These are phyloP conservation scores for Zygosaccharomyces kombuchaensis DNA, from an alignment of 805 yeast genomes.

Conservation along the genomic window DNA sequence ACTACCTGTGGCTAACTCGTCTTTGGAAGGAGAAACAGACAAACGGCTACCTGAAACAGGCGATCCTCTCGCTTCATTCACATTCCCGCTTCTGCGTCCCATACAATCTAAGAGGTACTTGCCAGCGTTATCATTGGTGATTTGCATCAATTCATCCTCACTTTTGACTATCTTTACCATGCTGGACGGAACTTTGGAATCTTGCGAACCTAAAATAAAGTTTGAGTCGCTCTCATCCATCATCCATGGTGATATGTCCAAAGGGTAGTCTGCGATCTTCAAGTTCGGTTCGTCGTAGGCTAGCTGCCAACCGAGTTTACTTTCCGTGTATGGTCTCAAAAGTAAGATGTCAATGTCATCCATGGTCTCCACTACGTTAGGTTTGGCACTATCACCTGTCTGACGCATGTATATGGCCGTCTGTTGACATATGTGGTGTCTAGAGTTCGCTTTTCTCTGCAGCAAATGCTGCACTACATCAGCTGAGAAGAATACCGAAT, in stretches of 20 bases:
- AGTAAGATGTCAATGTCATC: slow-evolving; percentile 29
- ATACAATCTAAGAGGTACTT: slow-evolving; percentile 23
- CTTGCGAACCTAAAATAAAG: neutral
- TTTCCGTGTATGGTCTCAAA: slow-evolving; percentile 21
- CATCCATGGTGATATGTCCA: slow-evolving; percentile 26
- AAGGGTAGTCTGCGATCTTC: slow-evolving; percentile 27
- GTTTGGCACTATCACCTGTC: slow-evolving; percentile 9
- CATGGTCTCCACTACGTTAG: slow-evolving; percentile 6
- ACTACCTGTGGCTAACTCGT: neutral
- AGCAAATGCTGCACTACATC: slow-evolving; percentile 24
- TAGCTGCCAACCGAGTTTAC: slow-evolving; percentile 27
- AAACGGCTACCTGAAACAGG: neutral
- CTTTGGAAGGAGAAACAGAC: neutral
- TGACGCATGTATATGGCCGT: slow-evolving; percentile 11
- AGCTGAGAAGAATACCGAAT: slow-evolving; percentile 27
- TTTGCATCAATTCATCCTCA: slow-evolving; percentile 10
- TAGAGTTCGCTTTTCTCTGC: slow-evolving; percentile 17
- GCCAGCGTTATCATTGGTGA: slow-evolving; percentile 13
- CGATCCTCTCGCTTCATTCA: neutral
- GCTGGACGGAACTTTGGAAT: neutral
- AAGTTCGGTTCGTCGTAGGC: slow-evolving; percentile 34
- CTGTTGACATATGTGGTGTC: slow-evolving; percentile 11
- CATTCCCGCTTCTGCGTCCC: slow-evolving; percentile 15
- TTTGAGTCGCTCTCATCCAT: slow-evolving; percentile 8
- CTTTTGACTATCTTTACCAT: slow-evolving; percentile 14